Base-by-base conservation (phyloP, 2,329 filamentous ascomycete species). In the Diaporthe citriasiana region DNA sequence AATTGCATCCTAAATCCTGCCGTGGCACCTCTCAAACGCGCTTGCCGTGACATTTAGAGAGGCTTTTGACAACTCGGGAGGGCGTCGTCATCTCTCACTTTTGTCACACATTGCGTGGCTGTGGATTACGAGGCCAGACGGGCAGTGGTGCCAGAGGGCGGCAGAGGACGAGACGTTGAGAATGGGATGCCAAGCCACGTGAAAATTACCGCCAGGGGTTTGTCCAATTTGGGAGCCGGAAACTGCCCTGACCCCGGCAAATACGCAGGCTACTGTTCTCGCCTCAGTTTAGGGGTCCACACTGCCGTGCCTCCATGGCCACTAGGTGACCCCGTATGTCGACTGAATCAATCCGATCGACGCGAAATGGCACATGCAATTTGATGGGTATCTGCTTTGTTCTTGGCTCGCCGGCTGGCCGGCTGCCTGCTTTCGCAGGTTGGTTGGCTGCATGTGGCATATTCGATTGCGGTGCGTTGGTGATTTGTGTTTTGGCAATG, bases 191-290 rank as follows among this genome's bases (percentile, higher is more conserved):
- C 63, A 68, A 68, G 63, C 33, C 47, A 68, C 63, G 47, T 68
- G 47, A 68, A 68, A 68, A 68, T 68, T 68, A 50, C 63, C 63
- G 63, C 63, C 63, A 68, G 63, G 63, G 63, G 63, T 53, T 68
- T 68, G 10, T 53, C 63, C 63, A 68, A 68, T 40, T 68, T 68
- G 47, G 63, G 63, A 53, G 47, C 47, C 33, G 47, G 63, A 40
- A 53, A 51, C 30, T 17, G n/a, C 63, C 63, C 63, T 68, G 63
- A 38, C 33, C 63, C 63, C 63, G 27, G 63, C 27, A 53, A 4
- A 50, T 15, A 40, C 8, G 30, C 45, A 53, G 33, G 63, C 60
- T 53, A 47, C 15, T 53, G 63, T 68, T 68, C 63, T 68, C 63
- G 47, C 45, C 63, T 68, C 63, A 22, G 33, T 13, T 27, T 40